Conservation (phyloP, 108 stramenopile genomes). For the Seminavis robusta region DNA sequence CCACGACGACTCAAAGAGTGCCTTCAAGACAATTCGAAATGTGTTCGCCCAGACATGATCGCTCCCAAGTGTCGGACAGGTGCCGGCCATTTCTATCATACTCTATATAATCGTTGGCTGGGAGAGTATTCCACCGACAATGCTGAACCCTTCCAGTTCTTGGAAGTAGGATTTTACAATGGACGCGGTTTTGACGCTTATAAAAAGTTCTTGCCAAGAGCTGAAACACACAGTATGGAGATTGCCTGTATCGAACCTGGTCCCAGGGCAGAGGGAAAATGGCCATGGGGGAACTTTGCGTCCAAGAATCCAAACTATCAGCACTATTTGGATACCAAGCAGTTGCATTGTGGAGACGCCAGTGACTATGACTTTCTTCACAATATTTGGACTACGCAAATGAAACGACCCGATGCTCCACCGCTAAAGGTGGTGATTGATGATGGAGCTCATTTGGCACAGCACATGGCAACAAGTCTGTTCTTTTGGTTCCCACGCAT, state of each 20-base stretch:
- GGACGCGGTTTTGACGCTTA: conserved; percentile 27
- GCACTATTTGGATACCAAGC: conserved; percentile 22
- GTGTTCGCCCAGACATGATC: neutral
- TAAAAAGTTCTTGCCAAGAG: conserved; percentile 35
- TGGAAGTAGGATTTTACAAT: conserved; percentile 61
- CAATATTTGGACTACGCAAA: neutral
- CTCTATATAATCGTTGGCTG: conserved; percentile 50
- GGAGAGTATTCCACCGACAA: conserved; percentile 18
- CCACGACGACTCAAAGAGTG: neutral
- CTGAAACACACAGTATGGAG: conserved; percentile 51
- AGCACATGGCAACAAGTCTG: conserved; percentile 46
- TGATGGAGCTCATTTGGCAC: conserved; percentile 44
- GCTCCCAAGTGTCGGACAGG: conserved; percentile 13
- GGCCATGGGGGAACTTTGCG: conserved; percentile 65
- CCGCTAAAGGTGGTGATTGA: conserved; percentile 59
- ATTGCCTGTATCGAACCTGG: conserved; percentile 46
- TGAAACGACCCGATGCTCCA: conserved; percentile 32
- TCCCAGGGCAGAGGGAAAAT: conserved; percentile 48
- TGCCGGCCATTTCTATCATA: conserved; percentile 61
- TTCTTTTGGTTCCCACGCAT: conserved; percentile 64
- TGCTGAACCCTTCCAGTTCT: conserved; percentile 48
- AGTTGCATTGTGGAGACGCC: conserved; percentile 59
- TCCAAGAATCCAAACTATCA: conserved; percentile 31
- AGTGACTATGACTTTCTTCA: conserved; percentile 23
- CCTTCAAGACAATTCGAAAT: neutral